Evolutionary conservation across 169 alveolate species (phyloP).

Genomic region (Plasmodium knowlesi): DNA sequence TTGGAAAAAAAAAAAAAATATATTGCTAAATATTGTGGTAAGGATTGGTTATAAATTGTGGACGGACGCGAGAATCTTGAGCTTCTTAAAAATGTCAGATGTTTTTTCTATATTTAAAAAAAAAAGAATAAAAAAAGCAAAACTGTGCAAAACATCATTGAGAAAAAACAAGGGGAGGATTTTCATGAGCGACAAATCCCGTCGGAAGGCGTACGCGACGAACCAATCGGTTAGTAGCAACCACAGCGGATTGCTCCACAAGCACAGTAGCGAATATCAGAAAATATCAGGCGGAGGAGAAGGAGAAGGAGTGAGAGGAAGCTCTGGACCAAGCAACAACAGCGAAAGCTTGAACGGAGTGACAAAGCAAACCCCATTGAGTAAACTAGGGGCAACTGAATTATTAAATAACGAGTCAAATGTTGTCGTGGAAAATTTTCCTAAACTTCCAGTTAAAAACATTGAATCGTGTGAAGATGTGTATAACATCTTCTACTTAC

Average conservation of each 20-base stretch:
- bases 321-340: neutral
- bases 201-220: constrained; percentile 61
- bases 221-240: neutral
- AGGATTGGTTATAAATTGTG: too few relatives aligned
- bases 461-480: constrained; percentile 64
- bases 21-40: neutral
- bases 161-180: constrained; percentile 16
- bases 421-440: constrained; percentile 41
- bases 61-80: neutral
- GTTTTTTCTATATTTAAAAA: constrained; percentile 69
- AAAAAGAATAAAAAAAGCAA: constrained; percentile 40
- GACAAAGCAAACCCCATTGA: neutral
- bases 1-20: neutral
- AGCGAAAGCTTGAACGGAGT: neutral
- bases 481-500: constrained; percentile 41
- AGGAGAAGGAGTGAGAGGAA: neutral
- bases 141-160: constrained; percentile 17
- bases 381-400: neutral
- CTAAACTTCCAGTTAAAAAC: constrained; percentile 47
- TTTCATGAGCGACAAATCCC: constrained; percentile 53
- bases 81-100: constrained; percentile 58
- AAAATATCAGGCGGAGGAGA: neutral
- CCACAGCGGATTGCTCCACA: neutral
- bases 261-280: neutral
- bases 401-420: constrained; percentile 8